A percentile compares a stretch with the other conserved stretches of the same genome.
phyloP scores from a whole-genome alignment of 768 basidiomycete genomes.

The Collybia mongolica region DNA sequence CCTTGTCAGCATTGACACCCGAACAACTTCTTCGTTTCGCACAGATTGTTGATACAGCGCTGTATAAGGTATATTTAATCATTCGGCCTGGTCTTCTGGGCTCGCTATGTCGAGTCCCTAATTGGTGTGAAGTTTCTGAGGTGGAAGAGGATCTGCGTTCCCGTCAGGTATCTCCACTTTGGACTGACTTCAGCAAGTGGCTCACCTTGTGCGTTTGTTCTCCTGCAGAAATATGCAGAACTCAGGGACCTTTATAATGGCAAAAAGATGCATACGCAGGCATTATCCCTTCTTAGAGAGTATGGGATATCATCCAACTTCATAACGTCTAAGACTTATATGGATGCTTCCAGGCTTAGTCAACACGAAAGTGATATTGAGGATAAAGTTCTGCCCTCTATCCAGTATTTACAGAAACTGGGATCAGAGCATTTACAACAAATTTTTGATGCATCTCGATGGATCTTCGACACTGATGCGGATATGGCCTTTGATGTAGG shows the following conservation, averaged over 20 bases:
- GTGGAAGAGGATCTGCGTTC: slow-evolving; percentile 85
- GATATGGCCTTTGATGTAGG: slow-evolving; percentile 76
- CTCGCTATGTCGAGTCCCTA: slow-evolving; percentile 84
- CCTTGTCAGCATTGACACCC: slow-evolving; percentile 69
- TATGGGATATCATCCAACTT: slow-evolving; percentile 36
- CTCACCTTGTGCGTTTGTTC: neutral
- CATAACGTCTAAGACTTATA: neutral
- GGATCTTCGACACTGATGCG: slow-evolving; percentile 79
- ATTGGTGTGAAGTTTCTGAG: slow-evolving; percentile 97
- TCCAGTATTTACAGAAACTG: slow-evolving; percentile 88
- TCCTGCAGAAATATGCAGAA: slow-evolving; percentile 81
- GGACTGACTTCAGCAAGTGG: neutral
- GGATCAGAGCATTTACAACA: slow-evolving; percentile 80
- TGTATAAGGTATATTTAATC: slow-evolving; percentile 90
- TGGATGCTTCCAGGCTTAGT: slow-evolving; percentile 56
- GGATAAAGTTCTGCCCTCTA: slow-evolving; percentile 81
- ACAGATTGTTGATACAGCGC: slow-evolving; percentile 92
- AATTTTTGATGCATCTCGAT: slow-evolving; percentile 78
- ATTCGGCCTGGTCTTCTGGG: slow-evolving; percentile 81
- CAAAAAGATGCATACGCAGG: slow-evolving; percentile 93
- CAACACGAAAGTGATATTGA: slow-evolving; percentile 72
- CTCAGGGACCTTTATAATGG: slow-evolving; percentile 90
- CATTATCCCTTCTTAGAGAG: slow-evolving; percentile 82
- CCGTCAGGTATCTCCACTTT: slow-evolving; percentile 56
- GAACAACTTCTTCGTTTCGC: slow-evolving; percentile 87